A percentile compares a stretch with the other conserved stretches of the same genome.
These are phyloP conservation scores for Nepenthes alata DNA, from an alignment of 179 eudicot species.

Conservation along the genomic window DNA sequence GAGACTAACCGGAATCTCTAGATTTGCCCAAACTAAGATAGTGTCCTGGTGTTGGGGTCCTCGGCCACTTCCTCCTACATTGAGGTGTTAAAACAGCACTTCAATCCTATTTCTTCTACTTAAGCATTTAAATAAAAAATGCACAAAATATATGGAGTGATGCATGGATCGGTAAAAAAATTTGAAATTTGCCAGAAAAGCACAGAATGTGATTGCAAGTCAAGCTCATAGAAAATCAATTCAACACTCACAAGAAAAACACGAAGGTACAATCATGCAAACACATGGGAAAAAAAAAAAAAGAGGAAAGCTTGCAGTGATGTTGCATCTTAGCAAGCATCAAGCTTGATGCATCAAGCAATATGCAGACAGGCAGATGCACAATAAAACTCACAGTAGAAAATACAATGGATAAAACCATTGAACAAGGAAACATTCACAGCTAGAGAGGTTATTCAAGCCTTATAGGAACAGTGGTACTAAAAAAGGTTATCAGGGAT, in stretches of 20 bases:
- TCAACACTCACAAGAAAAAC: too few species aligned
- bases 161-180: not conserved
- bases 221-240: too few species aligned
- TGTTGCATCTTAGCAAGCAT: too few species aligned
- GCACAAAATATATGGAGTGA: not conserved
- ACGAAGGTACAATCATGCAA: too few species aligned
- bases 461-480: slow-evolving; percentile 27
- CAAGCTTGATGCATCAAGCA: too few species aligned
- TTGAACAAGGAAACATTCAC: not conserved
- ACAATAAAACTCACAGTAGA: not conserved
- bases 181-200: too few species aligned
- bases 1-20: slow-evolving; percentile 37
- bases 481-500: slow-evolving; percentile 40
- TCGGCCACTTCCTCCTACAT: slow-evolving; percentile 91
- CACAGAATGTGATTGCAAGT: too few species aligned
- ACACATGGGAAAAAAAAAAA: too few species aligned
- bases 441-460: slow-evolving; percentile 2
- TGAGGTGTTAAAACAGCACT: slow-evolving; percentile 29
- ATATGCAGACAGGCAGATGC: not conserved
- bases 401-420: not conserved
- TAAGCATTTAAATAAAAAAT: not conserved
- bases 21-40: slow-evolving; percentile 80
- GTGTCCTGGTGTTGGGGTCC: slow-evolving; percentile 96
- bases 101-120: too few species aligned
- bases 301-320: too few species aligned